Conservation (phyloP, 1,284 basidiomycete genomes). For the Wallemia hederae region DNA sequence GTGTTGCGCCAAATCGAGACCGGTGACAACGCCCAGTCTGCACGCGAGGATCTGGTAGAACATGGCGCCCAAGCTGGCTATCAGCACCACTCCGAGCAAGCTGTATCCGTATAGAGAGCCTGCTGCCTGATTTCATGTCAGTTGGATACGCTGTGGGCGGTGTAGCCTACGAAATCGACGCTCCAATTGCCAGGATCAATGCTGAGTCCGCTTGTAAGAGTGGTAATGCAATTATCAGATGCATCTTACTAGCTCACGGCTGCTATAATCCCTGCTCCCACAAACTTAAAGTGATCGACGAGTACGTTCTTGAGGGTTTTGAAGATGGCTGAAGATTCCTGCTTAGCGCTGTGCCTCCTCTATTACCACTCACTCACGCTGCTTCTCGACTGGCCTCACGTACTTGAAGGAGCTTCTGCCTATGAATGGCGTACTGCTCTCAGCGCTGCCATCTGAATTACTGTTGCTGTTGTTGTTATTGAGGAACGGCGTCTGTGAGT, state of each 20-base stretch:
- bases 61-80: constrained; percentile 56
- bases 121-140: constrained; percentile 2
- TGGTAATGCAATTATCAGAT: constrained; percentile 11
- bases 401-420: neutral
- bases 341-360: too few species aligned
- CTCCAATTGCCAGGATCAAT: constrained; percentile 22
- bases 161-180: constrained; percentile 37
- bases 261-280: constrained; percentile 19
- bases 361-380: neutral
- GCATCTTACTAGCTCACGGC: constrained; percentile 18
- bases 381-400: neutral
- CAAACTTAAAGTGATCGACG: constrained; percentile 15
- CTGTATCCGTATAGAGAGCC: constrained; percentile 31
- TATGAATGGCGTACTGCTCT: neutral
- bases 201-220: neutral
- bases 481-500: neutral
- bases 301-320: neutral
- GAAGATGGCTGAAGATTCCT: neutral
- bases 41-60: constrained; percentile 34
- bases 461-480: too few species aligned
- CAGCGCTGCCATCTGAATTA: too few species aligned
- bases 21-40: constrained; percentile 23
- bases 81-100: constrained; percentile 53
- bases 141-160: constrained; percentile 16
- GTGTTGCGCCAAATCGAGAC: constrained; percentile 13